Base-by-base conservation (phyloP, 2,329 filamentous ascomycete genomes). In the Pseudogymnoascus destructans region DNA sequence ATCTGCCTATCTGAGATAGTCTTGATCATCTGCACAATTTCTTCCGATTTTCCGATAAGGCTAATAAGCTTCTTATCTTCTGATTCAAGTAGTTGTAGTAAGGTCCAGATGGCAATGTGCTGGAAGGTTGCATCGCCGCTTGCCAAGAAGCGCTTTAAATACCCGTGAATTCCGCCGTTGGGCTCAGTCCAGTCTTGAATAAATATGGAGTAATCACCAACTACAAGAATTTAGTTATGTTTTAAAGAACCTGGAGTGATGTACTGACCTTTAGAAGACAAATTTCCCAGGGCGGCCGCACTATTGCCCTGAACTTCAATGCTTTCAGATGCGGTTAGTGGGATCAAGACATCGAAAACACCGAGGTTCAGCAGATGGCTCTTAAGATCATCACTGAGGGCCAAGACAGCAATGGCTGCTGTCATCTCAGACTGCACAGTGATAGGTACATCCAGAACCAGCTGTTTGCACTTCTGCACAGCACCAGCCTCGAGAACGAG, bases 361-460 rank as follows among this genome's bases (percentile, higher is more conserved):
- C 92, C 93, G 1, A 97, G 79, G 61, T 89, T 91, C 58, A 98
- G 75, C 10, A 98, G 79, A 68, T 95, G 88, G 3, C 87, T 83
- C 74, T 98, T 98, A 60, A 98, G 79, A 63, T 98, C 93, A 67
- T 98, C 93, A 66, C 92, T 96, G 57, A 98, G 75, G 15, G 93
- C 93, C 63, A 98, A 79, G 11, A 98, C 93, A 35, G 93, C 93
- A 72, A 98, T 96, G 1, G 93, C 93, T n/a, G 93, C 93, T 3
- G 93, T 98, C 93, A 98, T 98, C 72, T 98, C 93, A 1, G 91
- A 96, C 70, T 98, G 93, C 2, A 98, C 93, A 36, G 88, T 92
- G 55, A 97, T 79, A 0, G 93, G 90, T 2, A 97, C 93, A 59
- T 95, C 86, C 15, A 98, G 77, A 21, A 98, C 91, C 57, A 98